Base-by-base conservation (phyloP, 805 yeast genomes). In the Citeromyces matritensis region DNA sequence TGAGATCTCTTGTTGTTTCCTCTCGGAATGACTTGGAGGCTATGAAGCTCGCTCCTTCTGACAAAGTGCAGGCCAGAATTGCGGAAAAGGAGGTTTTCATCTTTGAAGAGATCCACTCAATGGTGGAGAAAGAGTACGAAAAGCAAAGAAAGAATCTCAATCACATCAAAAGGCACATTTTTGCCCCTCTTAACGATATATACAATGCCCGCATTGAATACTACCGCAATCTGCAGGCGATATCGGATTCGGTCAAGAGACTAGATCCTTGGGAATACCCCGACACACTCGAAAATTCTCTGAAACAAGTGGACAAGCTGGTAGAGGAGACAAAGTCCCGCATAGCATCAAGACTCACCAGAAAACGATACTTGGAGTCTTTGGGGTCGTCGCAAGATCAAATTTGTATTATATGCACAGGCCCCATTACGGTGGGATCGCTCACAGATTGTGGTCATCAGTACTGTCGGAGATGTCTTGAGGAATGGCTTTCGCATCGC, bases 391-490 rank as follows among this genome's bases (percentile, higher is more conserved):
- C 54, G 7, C 63, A 62, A 6, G 69, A 60, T 7, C 47, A 63
- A 33, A 51, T 64, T 12, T 91, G 98, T 51, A 66, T 75, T 23
- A 86, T 91, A 37, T 91, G 98, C 48, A 69, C 79, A 13, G 64
- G 73, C 4, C 48, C 67, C 2, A 82, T 85, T 31, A 58, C 68
- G 3, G 60, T 73, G 26, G 98, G 98, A 0, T 66, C 91, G 0
- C 57, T 91, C 34, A 78, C 94, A 0, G 73, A 73, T 7, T 91
- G 98, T 62, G 97, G 97, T 0, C 98, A 91, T 52, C 74, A 73
- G 41, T 91, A 79, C 47, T 91, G 98, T 48, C 68, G 71, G 35
- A 80, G 69, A 1, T 91, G 98, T 49, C 58, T 91, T 24, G 63
- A 56, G 12, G 73, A 63, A 33, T 91, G 98, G 98, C 41, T 41